Percentiles rank a stretch among this genome's conserved stretches.
Conservation (phyloP, 2,329 filamentous ascomycete species). For the Exophiala sideris region DNA sequence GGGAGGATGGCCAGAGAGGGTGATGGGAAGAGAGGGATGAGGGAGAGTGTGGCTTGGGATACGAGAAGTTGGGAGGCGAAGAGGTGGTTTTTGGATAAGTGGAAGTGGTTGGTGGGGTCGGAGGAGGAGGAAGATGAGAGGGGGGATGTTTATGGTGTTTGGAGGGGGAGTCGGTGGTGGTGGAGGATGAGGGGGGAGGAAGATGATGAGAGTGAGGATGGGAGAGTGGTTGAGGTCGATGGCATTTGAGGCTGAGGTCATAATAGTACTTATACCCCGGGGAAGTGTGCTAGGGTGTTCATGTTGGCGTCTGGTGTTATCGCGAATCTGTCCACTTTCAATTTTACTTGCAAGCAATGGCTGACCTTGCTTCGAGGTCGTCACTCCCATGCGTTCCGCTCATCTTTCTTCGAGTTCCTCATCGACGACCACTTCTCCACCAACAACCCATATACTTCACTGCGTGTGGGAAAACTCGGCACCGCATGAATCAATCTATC, state of each 20-base stretch:
- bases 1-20: neutral
- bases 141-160: slow-evolving; percentile 20
- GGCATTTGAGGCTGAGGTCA: no score
- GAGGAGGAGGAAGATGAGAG: slow-evolving; percentile 25
- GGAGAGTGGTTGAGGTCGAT: neutral
- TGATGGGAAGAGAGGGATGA: slow-evolving; percentile 22
- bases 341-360: neutral
- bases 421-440: slow-evolving; percentile 1
- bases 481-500: slow-evolving; percentile 10
- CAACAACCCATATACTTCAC: slow-evolving; percentile 4
- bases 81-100: slow-evolving; percentile 46
- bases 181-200: slow-evolving; percentile 21
- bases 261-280: no score
- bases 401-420: neutral
- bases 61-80: slow-evolving; percentile 46
- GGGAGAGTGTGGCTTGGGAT: slow-evolving; percentile 41
- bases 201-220: slow-evolving; percentile 10
- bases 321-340: no score
- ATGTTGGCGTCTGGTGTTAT: no score
- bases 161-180: slow-evolving; percentile 23
- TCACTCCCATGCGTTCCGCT: no score
- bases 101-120: slow-evolving; percentile 30
- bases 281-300: no score
- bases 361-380: neutral
- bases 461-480: slow-evolving; percentile 11